Evolutionary conservation across 2,329 filamentous ascomycete genomes (phyloP), one percentile per base, ranked within the genome.

Genomic region (Colletotrichum lindemuthianum): DNA sequence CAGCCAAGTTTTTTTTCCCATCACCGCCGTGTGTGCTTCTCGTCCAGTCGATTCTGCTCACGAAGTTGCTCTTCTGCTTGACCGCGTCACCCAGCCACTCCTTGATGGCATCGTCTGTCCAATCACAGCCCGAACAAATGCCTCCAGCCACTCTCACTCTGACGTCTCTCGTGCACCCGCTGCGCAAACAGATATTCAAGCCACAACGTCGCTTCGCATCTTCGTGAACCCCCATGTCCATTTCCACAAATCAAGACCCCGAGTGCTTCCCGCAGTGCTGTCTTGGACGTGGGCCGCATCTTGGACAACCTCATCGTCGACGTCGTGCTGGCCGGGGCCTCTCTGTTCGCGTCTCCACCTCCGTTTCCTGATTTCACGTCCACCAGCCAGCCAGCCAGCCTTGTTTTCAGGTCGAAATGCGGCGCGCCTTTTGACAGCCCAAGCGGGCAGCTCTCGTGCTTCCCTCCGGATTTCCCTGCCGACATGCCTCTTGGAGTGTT

Each of bases 51-150:
- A 36, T 43, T 51, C 8, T 53, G 32, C 54, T 39, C 44, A 37
- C 9, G 34, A 41, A 41, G 41, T 10, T 15, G 12, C 9, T 43
- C 12, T 44, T n/a, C 24, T 16, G 7, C 40, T 57, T 41, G 24
- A 51, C 56, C 16, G 39, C 47, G 16, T 45, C 54, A 33, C 49
- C 57, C 57, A 65, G 51, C 61, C 57, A 65, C 57, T 12, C 16
- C 15, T 41, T 55, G 8, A 16, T 1, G 13, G 5, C 3, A 9
- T 2, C 3, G 2, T 24, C 24, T 4, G 24, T 2, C 49, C 60
- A 54, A 64, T 64, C 12, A 44, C 2, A 2, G 5, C 10, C 13
- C 2, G 13, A 9, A 11, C 7, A 8, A 4, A 4, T 6, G 9
- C 3, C 41, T 56, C 61, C 51, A 65, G 58, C 61, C 61, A 56